Conservation (phyloP, 345 rosid species). For the Trapa incisa region DNA sequence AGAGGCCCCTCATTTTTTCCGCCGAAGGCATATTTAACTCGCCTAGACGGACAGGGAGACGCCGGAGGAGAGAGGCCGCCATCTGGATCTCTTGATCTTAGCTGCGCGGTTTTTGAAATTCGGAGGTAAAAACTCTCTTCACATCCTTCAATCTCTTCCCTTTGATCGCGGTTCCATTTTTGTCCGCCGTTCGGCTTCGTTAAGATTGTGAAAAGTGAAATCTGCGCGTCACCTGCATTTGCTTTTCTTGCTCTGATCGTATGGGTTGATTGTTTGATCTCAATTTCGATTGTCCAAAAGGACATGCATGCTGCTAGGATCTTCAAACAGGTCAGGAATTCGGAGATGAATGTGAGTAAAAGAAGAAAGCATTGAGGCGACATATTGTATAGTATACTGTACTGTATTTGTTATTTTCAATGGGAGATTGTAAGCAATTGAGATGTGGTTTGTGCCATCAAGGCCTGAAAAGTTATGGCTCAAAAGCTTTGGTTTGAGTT, state of each 20-base stretch:
- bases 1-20: no score
- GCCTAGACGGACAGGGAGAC: neutral
- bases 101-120: conserved; percentile 17
- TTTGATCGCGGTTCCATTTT: neutral
- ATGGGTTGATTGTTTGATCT: neutral
- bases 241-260: neutral
- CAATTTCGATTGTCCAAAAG: neutral
- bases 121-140: conserved; percentile 17
- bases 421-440: neutral
- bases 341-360: neutral
- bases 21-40: neutral
- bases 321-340: neutral
- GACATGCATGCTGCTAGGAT: neutral
- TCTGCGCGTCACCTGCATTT: neutral
- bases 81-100: conserved; percentile 17
- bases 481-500: no score
- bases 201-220: no score
- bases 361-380: neutral
- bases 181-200: no score
- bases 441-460: neutral
- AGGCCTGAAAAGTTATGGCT: no score
- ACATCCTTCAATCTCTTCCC: neutral
- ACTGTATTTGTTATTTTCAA: neutral
- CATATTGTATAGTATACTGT: neutral
- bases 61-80: conserved; percentile 10